Evolutionary conservation across 2,329 filamentous ascomycete species (phyloP).

Genomic region (Penicillium sp.): DNA sequence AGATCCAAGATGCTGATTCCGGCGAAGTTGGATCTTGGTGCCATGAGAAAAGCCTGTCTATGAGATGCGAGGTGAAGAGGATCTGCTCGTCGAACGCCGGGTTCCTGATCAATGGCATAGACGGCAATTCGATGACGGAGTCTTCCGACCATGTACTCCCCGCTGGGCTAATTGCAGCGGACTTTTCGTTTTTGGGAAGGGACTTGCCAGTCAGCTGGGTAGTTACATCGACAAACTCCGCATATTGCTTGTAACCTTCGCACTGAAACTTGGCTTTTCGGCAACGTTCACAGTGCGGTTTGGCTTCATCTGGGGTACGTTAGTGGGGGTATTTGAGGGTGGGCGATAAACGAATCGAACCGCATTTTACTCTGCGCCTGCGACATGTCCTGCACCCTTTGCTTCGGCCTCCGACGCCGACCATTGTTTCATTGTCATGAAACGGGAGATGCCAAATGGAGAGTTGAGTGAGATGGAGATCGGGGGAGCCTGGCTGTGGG

Average conservation of each 20-base stretch:
- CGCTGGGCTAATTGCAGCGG: neutral
- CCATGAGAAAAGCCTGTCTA: slow-evolving; percentile 12
- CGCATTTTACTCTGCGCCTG: slow-evolving; percentile 16
- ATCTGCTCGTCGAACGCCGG: slow-evolving; percentile 12
- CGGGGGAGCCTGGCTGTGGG: too few relatives aligned
- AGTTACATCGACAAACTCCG: slow-evolving; percentile 12
- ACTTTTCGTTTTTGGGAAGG: neutral
- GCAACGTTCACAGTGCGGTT: slow-evolving; percentile 14
- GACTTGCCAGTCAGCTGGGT: neutral
- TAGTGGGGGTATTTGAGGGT: neutral
- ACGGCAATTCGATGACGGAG: neutral
- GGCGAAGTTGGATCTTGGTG: slow-evolving; percentile 3
- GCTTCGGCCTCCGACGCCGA: slow-evolving; percentile 13
- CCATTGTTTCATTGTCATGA: slow-evolving; percentile 4
- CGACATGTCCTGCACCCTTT: slow-evolving; percentile 20
- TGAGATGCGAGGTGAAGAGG: slow-evolving; percentile 6
- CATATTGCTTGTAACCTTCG: slow-evolving; percentile 12
- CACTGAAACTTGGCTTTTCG: slow-evolving; percentile 9
- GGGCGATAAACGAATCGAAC: neutral
- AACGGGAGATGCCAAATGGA: too few relatives aligned
- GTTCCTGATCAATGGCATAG: neutral
- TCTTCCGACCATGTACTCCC: neutral
- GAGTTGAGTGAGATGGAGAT: neutral
- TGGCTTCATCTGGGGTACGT: slow-evolving; percentile 12
- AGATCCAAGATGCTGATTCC: slow-evolving; percentile 5